Conservation (phyloP, 805 yeast genomes). For the Barnettozyma populi region DNA sequence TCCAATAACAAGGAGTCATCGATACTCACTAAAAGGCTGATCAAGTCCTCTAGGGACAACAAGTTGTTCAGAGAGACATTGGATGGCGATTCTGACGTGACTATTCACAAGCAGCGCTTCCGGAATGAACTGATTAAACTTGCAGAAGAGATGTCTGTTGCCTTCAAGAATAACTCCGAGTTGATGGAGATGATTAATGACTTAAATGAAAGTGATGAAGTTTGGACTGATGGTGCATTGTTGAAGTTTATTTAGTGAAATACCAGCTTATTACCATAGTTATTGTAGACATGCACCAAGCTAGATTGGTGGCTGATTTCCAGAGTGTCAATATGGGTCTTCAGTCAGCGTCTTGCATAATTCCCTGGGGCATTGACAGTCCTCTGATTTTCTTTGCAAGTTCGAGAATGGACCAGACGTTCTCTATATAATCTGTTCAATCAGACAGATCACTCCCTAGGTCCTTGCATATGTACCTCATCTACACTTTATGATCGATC, state of each 20-base stretch:
- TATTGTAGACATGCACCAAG: too few relatives aligned
- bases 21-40: not conserved
- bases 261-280: slow-evolving; percentile 14
- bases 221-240: not conserved
- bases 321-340: too few relatives aligned
- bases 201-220: slow-evolving; percentile 1
- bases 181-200: not conserved
- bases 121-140: slow-evolving; percentile 5
- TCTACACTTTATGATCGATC: too few relatives aligned
- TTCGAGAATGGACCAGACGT: too few relatives aligned
- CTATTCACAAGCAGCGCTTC: slow-evolving; percentile 6
- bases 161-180: not conserved
- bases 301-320: too few relatives aligned
- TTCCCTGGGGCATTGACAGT: too few relatives aligned
- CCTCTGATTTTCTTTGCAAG: too few relatives aligned
- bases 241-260: slow-evolving; percentile 2
- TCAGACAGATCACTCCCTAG: too few relatives aligned
- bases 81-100: not conserved
- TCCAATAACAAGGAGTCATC: not conserved
- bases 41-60: slow-evolving; percentile 6
- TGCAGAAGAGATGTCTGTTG: not conserved
- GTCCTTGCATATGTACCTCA: too few relatives aligned
- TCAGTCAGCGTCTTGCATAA: too few relatives aligned
- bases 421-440: too few relatives aligned
- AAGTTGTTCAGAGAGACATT: not conserved